These are phyloP conservation scores for Phytophthora tentaculata DNA, from an alignment of 352 stramenopile genomes.

Conservation along the genomic window DNA sequence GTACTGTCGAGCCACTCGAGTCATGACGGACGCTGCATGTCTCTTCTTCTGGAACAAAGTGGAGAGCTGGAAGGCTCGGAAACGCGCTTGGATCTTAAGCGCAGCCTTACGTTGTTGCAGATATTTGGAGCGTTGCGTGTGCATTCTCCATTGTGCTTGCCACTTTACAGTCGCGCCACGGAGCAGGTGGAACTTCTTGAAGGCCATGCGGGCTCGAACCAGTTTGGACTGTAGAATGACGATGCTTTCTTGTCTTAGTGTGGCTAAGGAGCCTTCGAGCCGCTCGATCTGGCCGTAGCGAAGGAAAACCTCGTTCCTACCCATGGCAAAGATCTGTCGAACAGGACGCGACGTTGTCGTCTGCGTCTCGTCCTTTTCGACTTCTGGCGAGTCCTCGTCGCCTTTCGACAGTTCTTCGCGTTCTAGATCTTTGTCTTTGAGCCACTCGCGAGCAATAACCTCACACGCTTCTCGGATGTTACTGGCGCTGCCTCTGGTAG, in stretches of 20 bases:
- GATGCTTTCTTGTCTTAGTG: conserved; percentile 51
- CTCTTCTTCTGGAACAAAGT: conserved; percentile 40
- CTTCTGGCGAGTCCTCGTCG: conserved; percentile 24
- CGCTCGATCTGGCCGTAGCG: conserved; percentile 81
- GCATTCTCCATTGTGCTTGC: conserved; percentile 68
- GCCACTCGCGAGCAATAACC: conserved; percentile 58
- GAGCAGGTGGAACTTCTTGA: conserved; percentile 49
- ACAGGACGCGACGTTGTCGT: neutral
- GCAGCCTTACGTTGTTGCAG: conserved; percentile 35
- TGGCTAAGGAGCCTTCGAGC: conserved; percentile 56
- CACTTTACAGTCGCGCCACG: conserved; percentile 43
- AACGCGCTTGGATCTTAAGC: conserved; percentile 43
- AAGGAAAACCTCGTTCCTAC: conserved; percentile 75
- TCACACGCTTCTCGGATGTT: conserved; percentile 48
- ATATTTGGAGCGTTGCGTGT: conserved; percentile 37
- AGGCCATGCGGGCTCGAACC: conserved; percentile 43
- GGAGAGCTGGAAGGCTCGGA: conserved; percentile 40
- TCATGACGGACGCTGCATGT: conserved; percentile 43
- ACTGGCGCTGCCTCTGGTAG: conserved; percentile 30
- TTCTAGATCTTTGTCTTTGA: conserved; percentile 43
- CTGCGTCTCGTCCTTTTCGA: conserved; percentile 29
- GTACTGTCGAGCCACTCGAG: conserved; percentile 42
- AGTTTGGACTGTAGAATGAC: conserved; percentile 63
- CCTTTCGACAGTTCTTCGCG: conserved; percentile 1
- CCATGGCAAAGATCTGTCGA: conserved; percentile 66